phyloP scores from a whole-genome alignment of 345 rosid species.

The Pelargonium nanum region DNA sequence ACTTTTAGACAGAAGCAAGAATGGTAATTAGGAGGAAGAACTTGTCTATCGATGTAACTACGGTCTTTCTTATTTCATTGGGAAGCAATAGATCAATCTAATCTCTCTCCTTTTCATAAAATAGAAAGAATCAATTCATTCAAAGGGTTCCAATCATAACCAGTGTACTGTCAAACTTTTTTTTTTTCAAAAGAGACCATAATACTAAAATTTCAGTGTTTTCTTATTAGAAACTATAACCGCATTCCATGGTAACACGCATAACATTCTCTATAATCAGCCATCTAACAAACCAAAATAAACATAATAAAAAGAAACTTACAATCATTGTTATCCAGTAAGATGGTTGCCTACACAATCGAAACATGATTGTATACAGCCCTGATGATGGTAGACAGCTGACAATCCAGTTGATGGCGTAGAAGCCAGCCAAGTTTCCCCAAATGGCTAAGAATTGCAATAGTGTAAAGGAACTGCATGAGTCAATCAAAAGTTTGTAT shows the following conservation, averaged over 20 bases:
- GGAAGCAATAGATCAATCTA: too few relatives aligned
- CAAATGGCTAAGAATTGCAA: constrained; percentile 87
- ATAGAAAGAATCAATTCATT: too few relatives aligned
- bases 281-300: neutral
- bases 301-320: constrained; percentile 20
- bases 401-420: constrained; percentile 68
- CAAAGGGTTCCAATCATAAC: too few relatives aligned
- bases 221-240: neutral
- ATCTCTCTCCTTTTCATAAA: too few relatives aligned
- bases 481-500: constrained; percentile 3
- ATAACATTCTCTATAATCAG: neutral
- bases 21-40: too few relatives aligned
- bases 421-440: constrained; percentile 81
- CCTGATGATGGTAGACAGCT: constrained; percentile 79
- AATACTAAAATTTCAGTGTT: too few relatives aligned
- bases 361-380: constrained; percentile 93
- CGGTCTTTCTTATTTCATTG: too few relatives aligned
- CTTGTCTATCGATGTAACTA: too few relatives aligned
- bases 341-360: constrained; percentile 72
- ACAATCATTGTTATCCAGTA: constrained; percentile 86
- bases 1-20: too few relatives aligned
- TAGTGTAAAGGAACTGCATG: constrained; percentile 77
- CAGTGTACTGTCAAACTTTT: too few relatives aligned
- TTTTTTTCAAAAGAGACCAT: too few relatives aligned
- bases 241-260: neutral